These are phyloP conservation scores for Verticillium nonalfalfae DNA, from an alignment of 2,329 filamentous ascomycete genomes.

Conservation along the genomic window DNA sequence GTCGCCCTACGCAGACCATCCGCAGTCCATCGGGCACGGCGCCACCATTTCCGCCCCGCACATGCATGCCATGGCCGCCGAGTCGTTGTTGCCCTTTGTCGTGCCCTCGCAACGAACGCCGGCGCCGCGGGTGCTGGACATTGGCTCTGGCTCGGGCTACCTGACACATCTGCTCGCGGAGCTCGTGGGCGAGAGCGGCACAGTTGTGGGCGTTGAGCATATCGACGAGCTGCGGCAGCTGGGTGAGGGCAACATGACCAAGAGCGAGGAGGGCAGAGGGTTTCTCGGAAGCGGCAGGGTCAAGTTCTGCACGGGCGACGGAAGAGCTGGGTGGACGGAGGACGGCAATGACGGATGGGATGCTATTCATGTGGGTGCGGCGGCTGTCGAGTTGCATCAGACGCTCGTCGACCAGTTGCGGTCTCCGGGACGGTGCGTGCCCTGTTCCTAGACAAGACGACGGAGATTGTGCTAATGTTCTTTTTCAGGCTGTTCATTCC, in stretches of 20 bases:
- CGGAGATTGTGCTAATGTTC: slow-evolving; percentile 7
- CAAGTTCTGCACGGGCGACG: slow-evolving; percentile 70
- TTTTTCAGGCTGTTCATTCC: slow-evolving; percentile 64
- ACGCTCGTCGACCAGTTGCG: slow-evolving; percentile 72
- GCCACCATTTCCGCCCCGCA: slow-evolving; percentile 56
- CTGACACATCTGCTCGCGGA: slow-evolving; percentile 84
- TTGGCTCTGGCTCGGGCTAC: slow-evolving; percentile 75
- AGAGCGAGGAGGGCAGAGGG: slow-evolving; percentile 48
- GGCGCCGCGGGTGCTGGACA: slow-evolving; percentile 57
- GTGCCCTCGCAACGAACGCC: slow-evolving; percentile 24
- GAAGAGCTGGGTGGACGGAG: slow-evolving; percentile 57
- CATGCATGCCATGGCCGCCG: slow-evolving; percentile 52
- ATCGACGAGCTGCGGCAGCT: slow-evolving; percentile 58
- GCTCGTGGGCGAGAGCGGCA: slow-evolving; percentile 48
- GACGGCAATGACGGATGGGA: slow-evolving; percentile 62
- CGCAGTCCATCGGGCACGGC: slow-evolving; percentile 46
- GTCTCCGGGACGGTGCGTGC: slow-evolving; percentile 58
- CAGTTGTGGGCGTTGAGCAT: slow-evolving; percentile 70
- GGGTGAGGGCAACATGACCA: slow-evolving; percentile 59
- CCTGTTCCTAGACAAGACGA: slow-evolving; percentile 6
- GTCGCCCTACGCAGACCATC: slow-evolving; percentile 59
- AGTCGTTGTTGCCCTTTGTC: slow-evolving; percentile 40
- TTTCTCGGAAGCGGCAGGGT: slow-evolving; percentile 61
- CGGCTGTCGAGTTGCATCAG: slow-evolving; percentile 66
- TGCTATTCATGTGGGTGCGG: slow-evolving; percentile 92